Evolutionary conservation across 2,329 filamentous ascomycete species (phyloP), one percentile per base, ranked within the genome.

Genomic region (Ophiostoma himal-ulmi): DNA sequence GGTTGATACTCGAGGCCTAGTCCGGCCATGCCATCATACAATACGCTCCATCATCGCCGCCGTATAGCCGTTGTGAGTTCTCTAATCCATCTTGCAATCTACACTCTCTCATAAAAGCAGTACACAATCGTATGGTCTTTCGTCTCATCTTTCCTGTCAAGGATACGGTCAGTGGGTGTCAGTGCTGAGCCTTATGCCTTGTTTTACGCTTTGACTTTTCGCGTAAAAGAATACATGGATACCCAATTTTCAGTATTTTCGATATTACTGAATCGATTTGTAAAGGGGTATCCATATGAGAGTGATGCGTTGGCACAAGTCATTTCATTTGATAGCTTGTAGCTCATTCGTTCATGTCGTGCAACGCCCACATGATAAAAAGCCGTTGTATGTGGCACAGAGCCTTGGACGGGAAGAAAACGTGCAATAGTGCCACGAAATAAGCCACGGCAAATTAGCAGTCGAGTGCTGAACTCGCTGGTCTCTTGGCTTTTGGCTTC

Each of bases 371-470:
- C 20, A 39, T 39, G 41, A 36, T 64, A 64, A 36, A 65, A 39
- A 65, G 36, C 34, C 62, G 62, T 65, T 65, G 22, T 20, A 41
- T 26, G 62, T 65, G n/a, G 62, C 62, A 65, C 36, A 65, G n/a
- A 65, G 36, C 57, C 57, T 62, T 26, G 26, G 26, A 14, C 57
- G 57, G 57, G 57, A 17, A 62, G 57, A 34, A 34, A 62, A 62
- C 57, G 57, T 62, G 57, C 26, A 62, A 34, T 62, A 30, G 57
- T 62, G 26, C 14, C 26, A 36, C 57, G n/a, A 20, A 62, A 34
- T 34, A 62, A 62, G 26, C 57, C 57, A 34, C 34, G 1, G 26
- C 4, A 62, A 52, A 20, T 30, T 30, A 30, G 30, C 3, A 30
- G 30, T 30, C 30, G 30, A 30, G 3, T 30, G 30, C 30, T 30